These are phyloP conservation scores for Leccinum boreale DNA, from an alignment of 768 basidiomycete genomes.

Conservation along the genomic window DNA sequence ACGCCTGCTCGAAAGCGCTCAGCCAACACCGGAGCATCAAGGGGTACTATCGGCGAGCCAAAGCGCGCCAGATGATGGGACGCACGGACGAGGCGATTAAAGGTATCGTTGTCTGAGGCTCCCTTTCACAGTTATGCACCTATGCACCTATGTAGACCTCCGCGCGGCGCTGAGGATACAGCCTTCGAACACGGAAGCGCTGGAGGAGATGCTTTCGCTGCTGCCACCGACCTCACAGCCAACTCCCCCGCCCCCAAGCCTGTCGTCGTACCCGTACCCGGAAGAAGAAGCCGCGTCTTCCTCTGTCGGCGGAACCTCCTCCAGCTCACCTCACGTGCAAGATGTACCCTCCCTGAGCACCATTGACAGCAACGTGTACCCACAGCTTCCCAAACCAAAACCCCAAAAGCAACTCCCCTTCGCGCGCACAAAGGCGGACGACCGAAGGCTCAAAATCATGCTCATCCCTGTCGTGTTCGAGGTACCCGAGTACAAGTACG, in stretches of 20 bases:
- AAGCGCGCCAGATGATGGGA: slow-evolving; percentile 60
- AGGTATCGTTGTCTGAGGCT: slow-evolving; percentile 35
- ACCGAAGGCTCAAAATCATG: slow-evolving; percentile 51
- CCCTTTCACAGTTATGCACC: background rate
- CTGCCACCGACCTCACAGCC: slow-evolving; percentile 19
- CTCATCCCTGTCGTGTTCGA: slow-evolving; percentile 44
- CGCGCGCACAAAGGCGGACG: slow-evolving; percentile 46
- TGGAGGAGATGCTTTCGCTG: slow-evolving; percentile 50
- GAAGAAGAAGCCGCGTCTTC: slow-evolving; percentile 29
- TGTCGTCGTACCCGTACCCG: slow-evolving; percentile 2
- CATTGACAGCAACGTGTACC: slow-evolving; percentile 14
- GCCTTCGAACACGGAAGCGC: slow-evolving; percentile 60
- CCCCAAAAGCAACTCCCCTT: slow-evolving; percentile 51
- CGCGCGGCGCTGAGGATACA: slow-evolving; percentile 59
- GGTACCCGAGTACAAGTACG: slow-evolving; percentile 23
- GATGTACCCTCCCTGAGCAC: slow-evolving; percentile 18
- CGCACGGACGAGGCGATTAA: slow-evolving; percentile 55
- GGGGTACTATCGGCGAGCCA: slow-evolving; percentile 67
- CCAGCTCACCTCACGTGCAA: background rate
- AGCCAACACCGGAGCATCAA: slow-evolving; percentile 65
- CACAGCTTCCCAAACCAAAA: slow-evolving; percentile 41
- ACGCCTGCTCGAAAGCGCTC: slow-evolving; percentile 64
- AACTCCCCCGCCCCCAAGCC: slow-evolving; percentile 1
- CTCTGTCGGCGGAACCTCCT: slow-evolving; percentile 21
- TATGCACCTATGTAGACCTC: slow-evolving; percentile 44